Evolutionary conservation across 352 stramenopile species (phyloP).

Genomic region (Phytophthora vignae): DNA sequence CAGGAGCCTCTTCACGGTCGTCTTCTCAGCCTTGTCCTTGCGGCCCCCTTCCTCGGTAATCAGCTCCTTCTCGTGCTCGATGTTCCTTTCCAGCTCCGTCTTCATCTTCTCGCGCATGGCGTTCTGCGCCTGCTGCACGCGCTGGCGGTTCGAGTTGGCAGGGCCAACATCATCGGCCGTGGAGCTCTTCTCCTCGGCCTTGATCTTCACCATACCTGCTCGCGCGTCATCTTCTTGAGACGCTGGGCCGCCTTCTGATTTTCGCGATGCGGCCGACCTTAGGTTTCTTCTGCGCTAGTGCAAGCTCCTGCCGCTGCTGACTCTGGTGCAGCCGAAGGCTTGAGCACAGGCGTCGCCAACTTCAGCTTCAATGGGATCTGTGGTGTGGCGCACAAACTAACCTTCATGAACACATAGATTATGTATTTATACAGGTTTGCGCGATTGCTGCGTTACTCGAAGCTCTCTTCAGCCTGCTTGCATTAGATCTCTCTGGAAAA

Average conservation of each 20-base stretch:
- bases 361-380: too few species aligned
- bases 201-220: slow-evolving; percentile 82
- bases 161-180: slow-evolving; percentile 35
- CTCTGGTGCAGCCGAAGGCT: slow-evolving; percentile 20
- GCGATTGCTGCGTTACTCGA: too few species aligned
- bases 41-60: slow-evolving; percentile 65
- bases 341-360: too few species aligned
- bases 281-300: slow-evolving; percentile 53
- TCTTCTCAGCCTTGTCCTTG: slow-evolving; percentile 80
- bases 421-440: too few species aligned
- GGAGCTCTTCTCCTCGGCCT: slow-evolving; percentile 63
- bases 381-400: too few species aligned
- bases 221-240: slow-evolving; percentile 73
- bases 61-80: slow-evolving; percentile 74
- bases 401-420: too few species aligned
- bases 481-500: too few species aligned
- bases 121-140: slow-evolving; percentile 60
- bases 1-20: slow-evolving; percentile 57
- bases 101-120: slow-evolving; percentile 77
- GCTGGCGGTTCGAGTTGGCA: slow-evolving; percentile 62
- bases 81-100: slow-evolving; percentile 74
- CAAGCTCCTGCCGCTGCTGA: slow-evolving; percentile 45
- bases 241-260: slow-evolving; percentile 68
- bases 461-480: too few species aligned
- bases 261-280: slow-evolving; percentile 60